phyloP scores from a whole-genome alignment of 495 filamentous ascomycete species.

The Apodospora peruviana region DNA sequence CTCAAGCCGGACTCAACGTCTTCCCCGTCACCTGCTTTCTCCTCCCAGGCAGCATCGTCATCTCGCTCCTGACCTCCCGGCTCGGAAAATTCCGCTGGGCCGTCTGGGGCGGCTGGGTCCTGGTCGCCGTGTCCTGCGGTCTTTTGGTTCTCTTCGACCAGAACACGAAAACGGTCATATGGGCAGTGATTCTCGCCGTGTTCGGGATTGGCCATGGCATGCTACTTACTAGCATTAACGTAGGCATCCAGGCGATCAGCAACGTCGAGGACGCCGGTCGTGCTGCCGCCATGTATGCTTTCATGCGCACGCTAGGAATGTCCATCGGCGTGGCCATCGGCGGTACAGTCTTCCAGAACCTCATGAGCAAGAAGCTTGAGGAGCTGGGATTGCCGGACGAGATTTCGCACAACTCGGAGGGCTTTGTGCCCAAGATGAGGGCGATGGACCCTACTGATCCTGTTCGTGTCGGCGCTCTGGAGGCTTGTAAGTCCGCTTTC shows the following conservation, averaged over 20 bases:
- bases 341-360: slow-evolving; percentile 56
- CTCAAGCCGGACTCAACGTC: slow-evolving; percentile 43
- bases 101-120: slow-evolving; percentile 52
- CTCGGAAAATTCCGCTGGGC: slow-evolving; percentile 49
- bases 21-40: slow-evolving; percentile 25
- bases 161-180: slow-evolving; percentile 39
- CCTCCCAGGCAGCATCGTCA: slow-evolving; percentile 36
- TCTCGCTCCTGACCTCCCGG: slow-evolving; percentile 42
- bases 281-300: slow-evolving; percentile 54
- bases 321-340: slow-evolving; percentile 59
- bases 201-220: slow-evolving; percentile 51
- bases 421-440: slow-evolving; percentile 33
- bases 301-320: slow-evolving; percentile 57
- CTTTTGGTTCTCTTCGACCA: slow-evolving; percentile 41
- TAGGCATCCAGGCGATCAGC: slow-evolving; percentile 49
- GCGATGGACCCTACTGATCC: slow-evolving; percentile 19
- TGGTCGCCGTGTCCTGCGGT: slow-evolving; percentile 44
- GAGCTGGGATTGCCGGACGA: slow-evolving; percentile 28
- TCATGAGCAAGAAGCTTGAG: slow-evolving; percentile 41
- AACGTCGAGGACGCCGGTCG: slow-evolving; percentile 44
- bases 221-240: slow-evolving; percentile 45
- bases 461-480: slow-evolving; percentile 14
- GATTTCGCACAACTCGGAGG: slow-evolving; percentile 41
- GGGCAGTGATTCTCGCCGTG: slow-evolving; percentile 49
- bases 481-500: slow-evolving; percentile 19